phyloP scores from a whole-genome alignment of 768 basidiomycete genomes.

The Goffeauzyma gilvescens region DNA sequence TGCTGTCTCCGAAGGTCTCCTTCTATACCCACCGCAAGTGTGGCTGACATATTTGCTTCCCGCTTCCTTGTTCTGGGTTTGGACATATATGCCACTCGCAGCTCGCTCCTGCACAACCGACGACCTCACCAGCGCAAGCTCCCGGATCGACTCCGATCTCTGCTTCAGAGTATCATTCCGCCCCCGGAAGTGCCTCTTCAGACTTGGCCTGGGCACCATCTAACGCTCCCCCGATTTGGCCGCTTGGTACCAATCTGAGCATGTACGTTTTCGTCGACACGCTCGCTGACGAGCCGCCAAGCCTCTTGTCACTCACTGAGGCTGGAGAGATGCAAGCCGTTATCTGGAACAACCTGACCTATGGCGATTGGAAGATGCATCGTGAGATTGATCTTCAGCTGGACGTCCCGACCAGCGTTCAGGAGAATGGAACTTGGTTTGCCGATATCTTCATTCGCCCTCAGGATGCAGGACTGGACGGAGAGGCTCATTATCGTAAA shows the following conservation, averaged over 20 bases:
- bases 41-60: too few species aligned
- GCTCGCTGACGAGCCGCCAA: slow-evolving; percentile 19
- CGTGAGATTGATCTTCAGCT: slow-evolving; percentile 21
- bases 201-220: too few species aligned
- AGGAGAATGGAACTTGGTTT: slow-evolving; percentile 24
- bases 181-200: too few species aligned
- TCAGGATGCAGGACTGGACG: background rate
- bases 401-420: slow-evolving; percentile 23
- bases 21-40: too few species aligned
- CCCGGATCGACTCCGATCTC: too few species aligned
- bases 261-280: slow-evolving; percentile 25
- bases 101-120: too few species aligned
- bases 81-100: too few species aligned
- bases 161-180: too few species aligned
- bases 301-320: background rate
- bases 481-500: slow-evolving; percentile 16
- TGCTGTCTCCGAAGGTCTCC: too few species aligned
- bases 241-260: slow-evolving; percentile 22
- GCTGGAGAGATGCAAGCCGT: slow-evolving; percentile 16
- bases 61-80: too few species aligned
- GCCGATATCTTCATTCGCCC: slow-evolving; percentile 23
- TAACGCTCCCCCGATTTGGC: slow-evolving; percentile 19
- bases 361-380: slow-evolving; percentile 27
- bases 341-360: slow-evolving; percentile 25
- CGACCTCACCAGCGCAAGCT: too few species aligned